Base-by-base conservation (phyloP, 2,329 filamentous ascomycete genomes). In the Huntiella moniliformis region DNA sequence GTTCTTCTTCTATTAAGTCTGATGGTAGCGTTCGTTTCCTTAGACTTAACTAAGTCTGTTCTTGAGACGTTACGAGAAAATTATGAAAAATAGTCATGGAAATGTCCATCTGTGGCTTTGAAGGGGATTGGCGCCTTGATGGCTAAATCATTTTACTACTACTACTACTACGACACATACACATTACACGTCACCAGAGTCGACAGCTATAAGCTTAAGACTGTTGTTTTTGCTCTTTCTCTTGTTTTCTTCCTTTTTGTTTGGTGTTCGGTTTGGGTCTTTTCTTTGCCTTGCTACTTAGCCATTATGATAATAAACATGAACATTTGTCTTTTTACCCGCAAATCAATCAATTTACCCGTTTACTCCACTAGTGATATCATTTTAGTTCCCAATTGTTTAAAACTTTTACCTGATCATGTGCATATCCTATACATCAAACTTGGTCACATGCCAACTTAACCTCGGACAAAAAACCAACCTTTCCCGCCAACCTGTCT, bases 1-100 rank as follows among this genome's bases (percentile, higher is more conserved):
- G 73, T 58, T 70, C 66, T 51, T 73, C 70, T 48, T 72, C 68
- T 58, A 57, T 67, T 52, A 71, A 67, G 63, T 71, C 66, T 57
- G 59, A 60, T 51, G 59, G 56, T 54, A 65, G 59, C 55, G 51
- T 47, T 53, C 55, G 53, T 17, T 71, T 79, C 58, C 22, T 28
- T 28, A 28, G 22, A 28, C 22, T 28, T 28, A 28, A 28, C 22
- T 28, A 28, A 8, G 22, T n/a, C n/a, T n/a, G n/a, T n/a, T n/a
- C n/a, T n/a, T n/a, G n/a, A 28, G 22, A 28, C 22, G 8, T 28
- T 5, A 7, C 22, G 22, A 28, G 22, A 28, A 28, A 28, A 28
- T 2, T 28, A 28, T 28, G 8, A 28, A 28, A 28, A 28, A 2
- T 8, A 33, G 17, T 28, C n/a, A 39, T 41, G 44, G 41, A 47